Evolutionary conservation across 2,329 filamentous ascomycete genomes (phyloP).

Genomic region (Hymenoscyphus occultus): DNA sequence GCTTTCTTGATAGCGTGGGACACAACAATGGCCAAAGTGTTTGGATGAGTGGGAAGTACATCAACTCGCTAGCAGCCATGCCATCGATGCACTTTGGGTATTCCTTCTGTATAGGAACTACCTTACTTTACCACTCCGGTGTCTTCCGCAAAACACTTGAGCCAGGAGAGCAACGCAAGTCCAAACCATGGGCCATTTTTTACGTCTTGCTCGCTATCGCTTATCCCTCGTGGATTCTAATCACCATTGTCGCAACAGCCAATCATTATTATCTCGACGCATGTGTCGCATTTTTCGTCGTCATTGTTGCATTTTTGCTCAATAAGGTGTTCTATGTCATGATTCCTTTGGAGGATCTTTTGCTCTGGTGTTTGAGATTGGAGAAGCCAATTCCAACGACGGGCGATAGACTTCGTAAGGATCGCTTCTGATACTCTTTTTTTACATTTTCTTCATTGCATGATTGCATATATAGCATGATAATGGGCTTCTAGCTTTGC

Average conservation of each 20-base stretch:
- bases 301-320: conserved; percentile 44
- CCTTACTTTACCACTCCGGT: conserved; percentile 52
- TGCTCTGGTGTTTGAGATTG: conserved; percentile 46
- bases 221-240: conserved; percentile 47
- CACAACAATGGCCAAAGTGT: conserved; percentile 48
- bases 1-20: conserved; percentile 50
- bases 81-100: conserved; percentile 54
- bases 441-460: neutral
- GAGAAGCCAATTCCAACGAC: conserved; percentile 51
- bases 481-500: neutral
- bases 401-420: conserved; percentile 36
- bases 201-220: conserved; percentile 43
- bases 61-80: conserved; percentile 51
- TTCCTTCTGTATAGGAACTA: conserved; percentile 50
- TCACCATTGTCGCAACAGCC: conserved; percentile 51
- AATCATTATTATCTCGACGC: conserved; percentile 56
- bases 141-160: conserved; percentile 40
- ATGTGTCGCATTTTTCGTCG: conserved; percentile 45
- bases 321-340: conserved; percentile 50
- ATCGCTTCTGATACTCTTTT: conserved; percentile 2
- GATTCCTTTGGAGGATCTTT: conserved; percentile 48
- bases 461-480: neutral
- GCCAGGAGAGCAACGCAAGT: conserved; percentile 43
- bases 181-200: conserved; percentile 42
- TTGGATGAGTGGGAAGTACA: conserved; percentile 49